Evolutionary conservation across 2,329 filamentous ascomycete species (phyloP).

Genomic region (Pseudogymnoascus sp.): DNA sequence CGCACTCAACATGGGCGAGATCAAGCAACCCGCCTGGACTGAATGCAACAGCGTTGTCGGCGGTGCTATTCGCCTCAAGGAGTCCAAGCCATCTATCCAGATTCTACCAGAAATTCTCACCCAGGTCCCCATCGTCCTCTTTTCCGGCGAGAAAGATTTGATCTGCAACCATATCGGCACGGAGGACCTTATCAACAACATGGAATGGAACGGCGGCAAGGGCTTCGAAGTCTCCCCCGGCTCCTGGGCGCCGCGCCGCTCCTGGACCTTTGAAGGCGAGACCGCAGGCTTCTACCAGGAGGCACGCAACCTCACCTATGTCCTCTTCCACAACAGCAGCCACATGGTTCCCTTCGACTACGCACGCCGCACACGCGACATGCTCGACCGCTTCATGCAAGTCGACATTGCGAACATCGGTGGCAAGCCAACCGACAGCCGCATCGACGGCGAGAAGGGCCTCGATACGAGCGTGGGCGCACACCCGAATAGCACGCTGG

Average conservation of each 20-base stretch:
- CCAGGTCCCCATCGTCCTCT: constrained; percentile 72
- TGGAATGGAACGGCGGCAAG: constrained; percentile 85
- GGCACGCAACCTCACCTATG: constrained; percentile 90
- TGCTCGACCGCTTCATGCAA: constrained; percentile 93
- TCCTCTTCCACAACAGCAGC: constrained; percentile 88
- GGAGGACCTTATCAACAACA: constrained; percentile 78
- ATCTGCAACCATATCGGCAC: constrained; percentile 98
- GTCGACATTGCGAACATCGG: constrained; percentile 88
- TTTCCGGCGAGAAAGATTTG: constrained; percentile 86
- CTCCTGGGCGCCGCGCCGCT: constrained; percentile 80
- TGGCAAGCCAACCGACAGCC: constrained; percentile 57
- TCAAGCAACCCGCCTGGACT: constrained; percentile 80
- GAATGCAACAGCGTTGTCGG: constrained; percentile 82
- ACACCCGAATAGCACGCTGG: constrained; percentile 58
- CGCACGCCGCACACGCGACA: constrained; percentile 77
- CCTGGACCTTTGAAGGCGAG: constrained; percentile 91
- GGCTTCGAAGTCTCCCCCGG: constrained; percentile 85
- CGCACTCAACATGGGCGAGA: constrained; percentile 74
- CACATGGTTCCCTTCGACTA: constrained; percentile 99
- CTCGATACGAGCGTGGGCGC: constrained; percentile 57
- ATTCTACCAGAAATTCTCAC: constrained; percentile 72
- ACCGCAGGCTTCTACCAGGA: constrained; percentile 87
- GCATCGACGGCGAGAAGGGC: constrained; percentile 62
- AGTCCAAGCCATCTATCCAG: constrained; percentile 64
- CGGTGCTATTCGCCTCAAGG: constrained; percentile 56